phyloP scores from a whole-genome alignment of 192 early-diverging fungal species.

The Backusella macrospora region DNA sequence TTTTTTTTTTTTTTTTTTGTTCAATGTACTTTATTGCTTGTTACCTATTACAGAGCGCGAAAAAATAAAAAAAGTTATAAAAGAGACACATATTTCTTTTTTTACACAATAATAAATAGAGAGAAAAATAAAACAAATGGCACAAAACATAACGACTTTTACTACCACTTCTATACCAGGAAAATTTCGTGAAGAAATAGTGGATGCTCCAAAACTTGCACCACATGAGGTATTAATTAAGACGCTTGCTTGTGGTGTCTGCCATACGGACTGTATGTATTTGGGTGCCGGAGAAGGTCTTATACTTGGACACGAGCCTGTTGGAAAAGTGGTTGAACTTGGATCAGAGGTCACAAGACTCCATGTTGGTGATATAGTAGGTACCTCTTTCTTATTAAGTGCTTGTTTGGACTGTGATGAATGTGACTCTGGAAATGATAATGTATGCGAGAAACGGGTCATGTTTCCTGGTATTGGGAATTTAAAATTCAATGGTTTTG shows the following conservation, averaged over 20 bases:
- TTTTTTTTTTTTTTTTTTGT: no score
- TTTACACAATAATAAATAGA: no score
- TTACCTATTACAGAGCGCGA: no score
- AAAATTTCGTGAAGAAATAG: neutral
- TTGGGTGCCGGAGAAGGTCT: neutral
- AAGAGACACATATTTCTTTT: no score
- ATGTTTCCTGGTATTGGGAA: conserved; percentile 54
- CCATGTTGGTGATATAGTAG: conserved; percentile 64
- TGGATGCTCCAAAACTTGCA: neutral
- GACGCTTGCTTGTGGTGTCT: conserved; percentile 4
- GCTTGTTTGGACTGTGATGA: conserved; percentile 57
- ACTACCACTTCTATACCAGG: neutral
- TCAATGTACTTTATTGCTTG: no score
- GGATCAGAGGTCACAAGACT: conserved; percentile 56
- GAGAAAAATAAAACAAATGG: neutral
- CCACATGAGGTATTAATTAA: neutral
- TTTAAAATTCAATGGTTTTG: conserved; percentile 57
- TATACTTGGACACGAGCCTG: conserved; percentile 65
- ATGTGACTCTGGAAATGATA: conserved; percentile 54
- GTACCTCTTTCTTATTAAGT: conserved; percentile 54
- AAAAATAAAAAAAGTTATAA: no score
- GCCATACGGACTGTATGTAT: neutral
- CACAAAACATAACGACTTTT: conserved; percentile 11
- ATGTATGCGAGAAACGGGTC: conserved; percentile 51
- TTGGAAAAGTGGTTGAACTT: conserved; percentile 62